Evolutionary conservation across 208 protist species (phyloP), one percentile per base, ranked within the genome.

Genomic region (Crithidia acanthocephali): DNA sequence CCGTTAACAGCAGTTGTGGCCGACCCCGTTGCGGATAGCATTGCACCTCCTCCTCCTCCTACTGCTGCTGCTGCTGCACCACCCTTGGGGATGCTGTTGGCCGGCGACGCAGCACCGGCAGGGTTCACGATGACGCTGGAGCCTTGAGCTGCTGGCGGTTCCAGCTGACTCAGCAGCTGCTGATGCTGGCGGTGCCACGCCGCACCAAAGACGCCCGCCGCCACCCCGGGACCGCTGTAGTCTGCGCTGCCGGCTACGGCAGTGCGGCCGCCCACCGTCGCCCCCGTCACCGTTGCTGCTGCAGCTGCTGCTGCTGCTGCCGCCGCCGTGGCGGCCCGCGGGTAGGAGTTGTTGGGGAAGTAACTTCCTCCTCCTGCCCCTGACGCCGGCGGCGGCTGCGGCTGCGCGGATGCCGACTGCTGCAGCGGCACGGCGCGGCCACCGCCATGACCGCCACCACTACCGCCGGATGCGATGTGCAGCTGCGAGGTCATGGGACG

Each of bases 321-420:
- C 2, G 18, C 45, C 2, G 45, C 30, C 9, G 28, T 30, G 7
- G 45, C 47, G 27, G n/a, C 35, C 2, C 62, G 48, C 2, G 62
- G 62, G 62, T 33, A 58, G 30, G 48, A 58, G 62, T 68, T 58
- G 15, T 48, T 20, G 1, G 62, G 62, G 23, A 48, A 47, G 48
- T 35, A 23, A 4, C 20, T 11, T 5, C 35, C n/a, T n/a, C n/a
- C n/a, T n/a, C n/a, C n/a, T n/a, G n/a, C n/a, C n/a, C n/a, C n/a
- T 33, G 11, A 15, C 47, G n/a, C 5, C 32, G 28, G 5, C 56
- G n/a, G 56, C 35, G 35, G 56, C 30, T 45, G 56, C 22, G 4
- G 45, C 33, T 45, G 62, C 22, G 32, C 2, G 6, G 45, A 35
- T 0, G 48, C 16, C n/a, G 18, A 23, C 42, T 15, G 32, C 2